Conservation (phyloP, 306 rosid species). For the Quercus glauca region DNA sequence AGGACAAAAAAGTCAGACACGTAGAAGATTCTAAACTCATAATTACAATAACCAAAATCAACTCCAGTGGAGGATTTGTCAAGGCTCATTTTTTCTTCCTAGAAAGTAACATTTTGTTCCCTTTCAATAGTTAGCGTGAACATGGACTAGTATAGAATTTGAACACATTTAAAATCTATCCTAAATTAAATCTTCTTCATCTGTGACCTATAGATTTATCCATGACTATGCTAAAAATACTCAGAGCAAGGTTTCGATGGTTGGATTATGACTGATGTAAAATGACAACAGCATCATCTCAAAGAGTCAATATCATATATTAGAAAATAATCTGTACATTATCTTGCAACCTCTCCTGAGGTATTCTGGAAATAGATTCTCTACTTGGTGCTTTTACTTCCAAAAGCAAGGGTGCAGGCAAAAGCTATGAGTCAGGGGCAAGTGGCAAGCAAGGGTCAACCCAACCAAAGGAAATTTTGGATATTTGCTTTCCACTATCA, state of each 20-base stretch:
- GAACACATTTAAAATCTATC: not conserved
- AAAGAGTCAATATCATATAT: constrained; percentile 3
- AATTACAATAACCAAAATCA: constrained; percentile 10
- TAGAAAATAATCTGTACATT: not conserved
- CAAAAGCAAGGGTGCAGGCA: too few relatives aligned
- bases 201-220: constrained; percentile 12
- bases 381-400: not conserved
- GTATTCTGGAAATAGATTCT: not conserved
- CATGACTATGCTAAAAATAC: constrained; percentile 10
- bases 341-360: not conserved
- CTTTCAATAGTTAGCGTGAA: not conserved
- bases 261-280: constrained; percentile 4
- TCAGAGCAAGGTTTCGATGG: constrained; percentile 12
- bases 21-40: not conserved
- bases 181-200: constrained; percentile 7
- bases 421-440: too few relatives aligned
- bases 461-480: too few relatives aligned
- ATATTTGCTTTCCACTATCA: not conserved
- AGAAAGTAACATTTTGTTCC: constrained; percentile 31
- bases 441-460: too few relatives aligned
- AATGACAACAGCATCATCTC: constrained; percentile 1
- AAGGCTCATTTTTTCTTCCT: constrained; percentile 27
- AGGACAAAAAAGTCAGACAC: constrained; percentile 1
- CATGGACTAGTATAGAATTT: constrained; percentile 19
- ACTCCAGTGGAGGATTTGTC: constrained; percentile 2